Evolutionary conservation across 441 rosid species (phyloP).

Genomic region (Gossypium davidsonii): DNA sequence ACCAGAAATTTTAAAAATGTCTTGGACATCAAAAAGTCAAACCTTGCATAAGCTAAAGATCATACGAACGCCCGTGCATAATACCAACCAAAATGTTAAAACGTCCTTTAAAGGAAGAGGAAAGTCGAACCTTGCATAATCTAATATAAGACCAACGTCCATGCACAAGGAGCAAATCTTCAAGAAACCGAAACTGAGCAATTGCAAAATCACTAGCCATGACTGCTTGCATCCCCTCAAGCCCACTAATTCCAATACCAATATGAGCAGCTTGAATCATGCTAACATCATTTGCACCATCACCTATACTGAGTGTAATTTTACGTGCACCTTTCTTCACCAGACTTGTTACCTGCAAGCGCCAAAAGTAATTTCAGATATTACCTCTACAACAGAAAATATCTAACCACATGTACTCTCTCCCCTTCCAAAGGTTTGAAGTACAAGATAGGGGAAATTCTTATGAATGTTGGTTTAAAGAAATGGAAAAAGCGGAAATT

Average conservation of each 20-base stretch:
- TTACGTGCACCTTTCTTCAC: constrained; percentile 93
- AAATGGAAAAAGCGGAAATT: background rate
- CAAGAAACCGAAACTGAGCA: constrained; percentile 87
- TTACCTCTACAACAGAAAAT: constrained; percentile 8
- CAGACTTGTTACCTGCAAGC: constrained; percentile 81
- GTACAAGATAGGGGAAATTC: background rate
- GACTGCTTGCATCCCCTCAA: constrained; percentile 98
- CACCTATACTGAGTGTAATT: constrained; percentile 97
- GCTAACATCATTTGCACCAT: constrained; percentile 99
- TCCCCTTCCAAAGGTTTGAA: background rate
- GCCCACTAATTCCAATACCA: constrained; percentile 92
- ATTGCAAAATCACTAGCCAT: constrained; percentile 99
- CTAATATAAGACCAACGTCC: constrained; percentile 98
- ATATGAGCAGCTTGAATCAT: constrained; percentile 99
- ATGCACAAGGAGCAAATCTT: constrained; percentile 95
- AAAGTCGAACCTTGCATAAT: constrained; percentile 85
- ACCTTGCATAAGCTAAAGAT: constrained; percentile 66
- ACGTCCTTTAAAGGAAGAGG: constrained; percentile 8
- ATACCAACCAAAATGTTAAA: constrained; percentile 8
- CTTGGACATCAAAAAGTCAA: constrained; percentile 7
- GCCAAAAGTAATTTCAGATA: background rate
- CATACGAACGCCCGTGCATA: background rate
- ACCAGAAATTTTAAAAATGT: constrained; percentile 1
- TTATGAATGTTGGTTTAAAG: too few species aligned
- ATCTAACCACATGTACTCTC: background rate